Percentiles rank a stretch among this genome's conserved stretches.
Evolutionary conservation across 2,329 filamentous ascomycete species (phyloP).

Genomic region (Diaporthe australafricana): DNA sequence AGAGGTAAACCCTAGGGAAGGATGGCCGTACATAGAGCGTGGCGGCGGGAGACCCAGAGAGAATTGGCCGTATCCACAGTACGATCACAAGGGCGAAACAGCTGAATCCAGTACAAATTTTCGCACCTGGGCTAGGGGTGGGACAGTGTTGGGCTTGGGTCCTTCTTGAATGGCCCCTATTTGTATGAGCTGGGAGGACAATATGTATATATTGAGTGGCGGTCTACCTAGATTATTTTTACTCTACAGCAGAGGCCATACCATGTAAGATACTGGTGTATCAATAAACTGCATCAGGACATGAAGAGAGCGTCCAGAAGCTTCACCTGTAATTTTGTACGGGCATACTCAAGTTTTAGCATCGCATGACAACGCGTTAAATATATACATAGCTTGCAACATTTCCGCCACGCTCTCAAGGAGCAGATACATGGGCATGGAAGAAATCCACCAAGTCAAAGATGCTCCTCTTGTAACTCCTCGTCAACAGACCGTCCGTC

Average conservation of each 20-base stretch:
- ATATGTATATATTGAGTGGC: not conserved
- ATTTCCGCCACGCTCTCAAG: not conserved
- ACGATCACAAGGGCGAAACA: not conserved
- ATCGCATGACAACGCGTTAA: not conserved
- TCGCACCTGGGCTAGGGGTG: conserved; percentile 22
- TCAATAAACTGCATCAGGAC: not conserved
- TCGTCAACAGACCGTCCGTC: not conserved
- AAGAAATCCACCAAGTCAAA: conserved; percentile 16
- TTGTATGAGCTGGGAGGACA: not conserved
- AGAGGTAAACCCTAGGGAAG: conserved; percentile 2
- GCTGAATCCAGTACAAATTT: not conserved
- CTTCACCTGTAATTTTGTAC: not conserved
- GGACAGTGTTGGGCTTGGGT: not conserved
- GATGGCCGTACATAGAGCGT: conserved; percentile 29
- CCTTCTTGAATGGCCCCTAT: not conserved
- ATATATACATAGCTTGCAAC: not conserved
- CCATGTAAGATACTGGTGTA: not conserved
- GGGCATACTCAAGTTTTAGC: not conserved
- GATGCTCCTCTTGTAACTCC: not conserved
- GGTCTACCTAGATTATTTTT: no score
- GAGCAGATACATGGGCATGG: not conserved
- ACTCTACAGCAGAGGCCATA: not conserved
- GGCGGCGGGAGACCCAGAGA: not conserved
- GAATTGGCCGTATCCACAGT: conserved; percentile 21
- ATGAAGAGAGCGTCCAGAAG: not conserved